These are phyloP conservation scores for Plantago ovata DNA, from an alignment of 257 asterid genomes.

Conservation along the genomic window DNA sequence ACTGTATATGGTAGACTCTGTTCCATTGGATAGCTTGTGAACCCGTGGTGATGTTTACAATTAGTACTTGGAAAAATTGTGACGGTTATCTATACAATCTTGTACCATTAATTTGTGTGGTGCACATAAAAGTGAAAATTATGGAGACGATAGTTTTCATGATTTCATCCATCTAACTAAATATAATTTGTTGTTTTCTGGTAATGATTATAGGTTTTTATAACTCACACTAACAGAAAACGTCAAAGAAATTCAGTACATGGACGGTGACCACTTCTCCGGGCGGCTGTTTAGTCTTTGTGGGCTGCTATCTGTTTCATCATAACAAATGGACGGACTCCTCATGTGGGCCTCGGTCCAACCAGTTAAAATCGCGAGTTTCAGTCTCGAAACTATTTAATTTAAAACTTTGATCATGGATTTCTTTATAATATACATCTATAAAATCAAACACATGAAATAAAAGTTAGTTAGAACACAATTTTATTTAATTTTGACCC, in stretches of 20 bases:
- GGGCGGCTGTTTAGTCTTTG: constrained; percentile 17
- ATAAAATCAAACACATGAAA: too few relatives aligned
- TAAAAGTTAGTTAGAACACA: too few relatives aligned
- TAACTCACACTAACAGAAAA: neutral
- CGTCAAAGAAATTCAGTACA: neutral
- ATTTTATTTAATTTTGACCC: too few relatives aligned
- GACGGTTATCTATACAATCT: neutral
- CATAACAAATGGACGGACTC: neutral
- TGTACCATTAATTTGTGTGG: neutral
- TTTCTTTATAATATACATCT: neutral
- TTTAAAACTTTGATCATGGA: neutral
- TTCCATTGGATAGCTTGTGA: too few relatives aligned
- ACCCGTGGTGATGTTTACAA: too few relatives aligned
- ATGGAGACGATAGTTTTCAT: neutral
- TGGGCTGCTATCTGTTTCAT: constrained; percentile 16
- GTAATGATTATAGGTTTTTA: constrained; percentile 21
- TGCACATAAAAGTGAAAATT: neutral
- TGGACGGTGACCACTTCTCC: neutral
- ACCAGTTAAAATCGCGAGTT: neutral
- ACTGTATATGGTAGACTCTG: too few relatives aligned
- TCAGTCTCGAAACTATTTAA: neutral
- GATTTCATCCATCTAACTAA: too few relatives aligned
- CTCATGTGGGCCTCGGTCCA: constrained; percentile 5
- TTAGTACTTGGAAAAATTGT: neutral
- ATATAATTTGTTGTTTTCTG: neutral